Evolutionary conservation across 2,329 filamentous ascomycete species (phyloP).

Genomic region (Geosmithia putterillii): DNA sequence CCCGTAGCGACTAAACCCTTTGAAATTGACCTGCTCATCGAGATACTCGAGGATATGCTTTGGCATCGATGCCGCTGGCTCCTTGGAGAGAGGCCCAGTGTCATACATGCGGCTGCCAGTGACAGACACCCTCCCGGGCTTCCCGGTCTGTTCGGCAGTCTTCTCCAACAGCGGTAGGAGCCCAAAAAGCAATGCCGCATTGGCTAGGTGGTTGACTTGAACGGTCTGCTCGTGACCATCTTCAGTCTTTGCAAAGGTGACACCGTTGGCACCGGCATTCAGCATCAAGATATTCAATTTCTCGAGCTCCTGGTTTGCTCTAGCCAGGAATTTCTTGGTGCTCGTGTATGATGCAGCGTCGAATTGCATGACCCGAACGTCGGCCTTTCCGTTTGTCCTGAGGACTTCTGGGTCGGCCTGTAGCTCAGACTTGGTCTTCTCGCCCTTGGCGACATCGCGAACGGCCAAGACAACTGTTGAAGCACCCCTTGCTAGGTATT

Average conservation of each 20-base stretch:
- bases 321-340: conserved; percentile 6
- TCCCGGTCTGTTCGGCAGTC: not conserved
- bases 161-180: not conserved
- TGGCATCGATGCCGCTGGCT: not conserved
- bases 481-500: conserved; percentile 18
- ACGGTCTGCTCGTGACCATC: not conserved
- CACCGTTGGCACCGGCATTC: conserved; percentile 13
- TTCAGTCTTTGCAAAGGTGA: not conserved
- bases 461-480: conserved; percentile 22
- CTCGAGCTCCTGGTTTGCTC: conserved; percentile 13
- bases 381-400: not conserved
- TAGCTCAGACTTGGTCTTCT: conserved; percentile 20
- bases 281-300: conserved; percentile 27
- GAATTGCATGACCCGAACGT: not conserved
- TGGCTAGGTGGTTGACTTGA: not conserved
- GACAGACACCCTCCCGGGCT: not conserved
- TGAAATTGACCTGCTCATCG: conserved; percentile 1
- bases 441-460: conserved; percentile 15
- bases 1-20: conserved; percentile 3
- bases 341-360: not conserved
- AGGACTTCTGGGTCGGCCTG: conserved; percentile 3
- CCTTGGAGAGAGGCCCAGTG: not conserved
- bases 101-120: not conserved
- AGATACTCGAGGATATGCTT: not conserved
- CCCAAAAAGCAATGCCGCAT: not conserved